Base-by-base conservation (phyloP, 1,139 yeast genomes). In the Saccharomyces uvarum region DNA sequence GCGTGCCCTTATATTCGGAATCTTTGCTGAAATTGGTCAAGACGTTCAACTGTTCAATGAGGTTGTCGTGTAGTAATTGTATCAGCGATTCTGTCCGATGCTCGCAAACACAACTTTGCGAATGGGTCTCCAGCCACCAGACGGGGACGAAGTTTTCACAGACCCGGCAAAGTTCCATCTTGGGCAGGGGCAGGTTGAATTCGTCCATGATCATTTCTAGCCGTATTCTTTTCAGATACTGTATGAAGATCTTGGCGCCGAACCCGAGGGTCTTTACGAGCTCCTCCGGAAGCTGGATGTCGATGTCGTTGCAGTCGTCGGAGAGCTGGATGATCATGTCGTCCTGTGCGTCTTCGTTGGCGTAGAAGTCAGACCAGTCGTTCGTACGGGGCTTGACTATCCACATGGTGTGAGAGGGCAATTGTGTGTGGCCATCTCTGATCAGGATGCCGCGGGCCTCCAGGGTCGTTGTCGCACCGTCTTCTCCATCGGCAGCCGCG, bases 361-460 rank as follows among this genome's bases (percentile, higher is more conserved):
- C 44, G 6, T 38, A 38, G 24, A 38, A 38, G 47, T 54, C 53
- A 21, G 57, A 55, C 54, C 59, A 53, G 13, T 84, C 75, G 6
- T 86, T 84, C 9, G 78, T 75, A 69, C 83, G 86, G 1, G 95
- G 96, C 62, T 88, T 84, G 11, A 93, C 76, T 2, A 95, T 84
- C 98, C 99, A 93, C 87, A 93, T 87, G 1, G 97, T 84, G 69
- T 90, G 95, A 0, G 86, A 77, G 0, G 95, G 90, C 16, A 65
- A 38, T 13, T 76, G 76, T 0, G 83, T 75, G 51, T 74, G 73
- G 3, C 78, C 70, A 63, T 86, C 87, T 61, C 83, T 88, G n/a
- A 93, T 86, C 41, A 93, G 70, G n/a, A 93, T 86, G 5, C 99
- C 99, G 65, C 91, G 97, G 0, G 97, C 98, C 68, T 91, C 99